Conservation (phyloP, 495 filamentous ascomycete genomes). For the Penicillium paradoxum region DNA sequence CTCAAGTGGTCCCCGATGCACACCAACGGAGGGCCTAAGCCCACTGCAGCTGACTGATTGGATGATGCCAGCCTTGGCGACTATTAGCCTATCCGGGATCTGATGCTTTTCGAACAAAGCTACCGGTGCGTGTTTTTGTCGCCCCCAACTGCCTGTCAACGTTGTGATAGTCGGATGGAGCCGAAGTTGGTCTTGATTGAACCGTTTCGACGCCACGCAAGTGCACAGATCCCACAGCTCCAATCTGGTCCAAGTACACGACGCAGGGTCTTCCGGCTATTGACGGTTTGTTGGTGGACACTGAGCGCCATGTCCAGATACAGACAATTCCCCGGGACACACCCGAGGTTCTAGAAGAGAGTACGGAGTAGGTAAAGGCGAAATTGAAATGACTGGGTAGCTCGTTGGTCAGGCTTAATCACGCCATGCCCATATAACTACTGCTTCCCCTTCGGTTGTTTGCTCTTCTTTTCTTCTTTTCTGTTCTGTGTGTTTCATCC, state of each 20-base stretch:
- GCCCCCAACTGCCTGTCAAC: not conserved
- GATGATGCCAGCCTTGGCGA: slow-evolving; percentile 6
- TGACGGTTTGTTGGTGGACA: slow-evolving; percentile 8
- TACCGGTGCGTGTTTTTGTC: not conserved
- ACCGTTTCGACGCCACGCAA: not conserved
- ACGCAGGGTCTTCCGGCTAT: slow-evolving; percentile 14
- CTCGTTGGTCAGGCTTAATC: not conserved
- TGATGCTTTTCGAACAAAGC: not conserved
- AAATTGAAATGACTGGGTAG: not conserved
- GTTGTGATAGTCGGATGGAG: not conserved
- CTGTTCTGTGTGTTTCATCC: slow-evolving; percentile 2
- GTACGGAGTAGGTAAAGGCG: not conserved
- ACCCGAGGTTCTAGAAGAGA: slow-evolving; percentile 3
- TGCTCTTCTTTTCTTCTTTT: not conserved
- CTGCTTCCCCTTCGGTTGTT: not conserved
- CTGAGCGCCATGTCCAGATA: slow-evolving; percentile 1
- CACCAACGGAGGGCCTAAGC: not conserved
- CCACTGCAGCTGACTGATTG: slow-evolving; percentile 1
- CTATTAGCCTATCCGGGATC: slow-evolving; percentile 8
- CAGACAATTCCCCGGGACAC: slow-evolving; percentile 14
- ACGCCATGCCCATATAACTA: slow-evolving; percentile 1
- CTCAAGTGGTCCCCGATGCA: not conserved
- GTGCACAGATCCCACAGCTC: not conserved
- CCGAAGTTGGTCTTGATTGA: not conserved
- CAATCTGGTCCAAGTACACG: not conserved